Percentiles rank a stretch among this genome's conserved stretches.
phyloP scores from a whole-genome alignment of 768 basidiomycete genomes.

The Sistotremastrum niveocremeum region DNA sequence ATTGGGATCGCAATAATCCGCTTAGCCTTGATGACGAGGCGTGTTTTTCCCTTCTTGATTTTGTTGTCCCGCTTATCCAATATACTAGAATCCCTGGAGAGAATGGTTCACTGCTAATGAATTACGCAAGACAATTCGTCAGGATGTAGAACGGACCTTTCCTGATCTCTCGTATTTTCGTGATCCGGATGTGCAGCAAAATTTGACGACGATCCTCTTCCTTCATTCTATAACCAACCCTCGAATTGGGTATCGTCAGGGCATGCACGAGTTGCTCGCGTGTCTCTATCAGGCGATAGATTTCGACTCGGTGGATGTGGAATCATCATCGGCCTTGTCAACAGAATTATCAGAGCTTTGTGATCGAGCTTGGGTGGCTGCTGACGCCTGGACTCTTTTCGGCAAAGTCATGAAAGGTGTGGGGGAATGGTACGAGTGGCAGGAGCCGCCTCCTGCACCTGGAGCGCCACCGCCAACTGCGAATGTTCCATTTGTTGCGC shows the following conservation, averaged over 20 bases:
- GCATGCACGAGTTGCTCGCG: slow-evolving; percentile 96
- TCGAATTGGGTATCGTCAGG: slow-evolving; percentile 87
- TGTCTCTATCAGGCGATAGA: slow-evolving; percentile 75
- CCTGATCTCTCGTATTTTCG: slow-evolving; percentile 95
- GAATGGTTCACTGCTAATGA: slow-evolving; percentile 88
- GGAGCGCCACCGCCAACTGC: slow-evolving; percentile 11
- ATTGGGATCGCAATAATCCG: slow-evolving; percentile 67
- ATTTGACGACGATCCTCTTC: slow-evolving; percentile 80
- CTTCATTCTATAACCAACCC: slow-evolving; percentile 69
- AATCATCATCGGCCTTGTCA: slow-evolving; percentile 16
- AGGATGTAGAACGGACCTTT: slow-evolving; percentile 96
- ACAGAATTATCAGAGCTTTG: slow-evolving; percentile 44
- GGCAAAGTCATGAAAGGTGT: slow-evolving; percentile 62
- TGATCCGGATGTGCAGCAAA: slow-evolving; percentile 53
- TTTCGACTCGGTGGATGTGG: slow-evolving; percentile 52
- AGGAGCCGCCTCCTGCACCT: slow-evolving; percentile 13
- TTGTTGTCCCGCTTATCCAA: neutral
- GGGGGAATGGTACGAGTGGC: slow-evolving; percentile 59
- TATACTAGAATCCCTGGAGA: slow-evolving; percentile 79
- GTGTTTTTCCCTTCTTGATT: slow-evolving; percentile 6
- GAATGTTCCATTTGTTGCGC: slow-evolving; percentile 44
- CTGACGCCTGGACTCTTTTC: slow-evolving; percentile 85
- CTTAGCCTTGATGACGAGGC: slow-evolving; percentile 70
- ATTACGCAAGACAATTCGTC: slow-evolving; percentile 73
- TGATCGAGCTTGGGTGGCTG: slow-evolving; percentile 54